Percentiles rank a stretch among this genome's conserved stretches.
Conservation (phyloP, 495 filamentous ascomycete species). For the Penicillium angulare region DNA sequence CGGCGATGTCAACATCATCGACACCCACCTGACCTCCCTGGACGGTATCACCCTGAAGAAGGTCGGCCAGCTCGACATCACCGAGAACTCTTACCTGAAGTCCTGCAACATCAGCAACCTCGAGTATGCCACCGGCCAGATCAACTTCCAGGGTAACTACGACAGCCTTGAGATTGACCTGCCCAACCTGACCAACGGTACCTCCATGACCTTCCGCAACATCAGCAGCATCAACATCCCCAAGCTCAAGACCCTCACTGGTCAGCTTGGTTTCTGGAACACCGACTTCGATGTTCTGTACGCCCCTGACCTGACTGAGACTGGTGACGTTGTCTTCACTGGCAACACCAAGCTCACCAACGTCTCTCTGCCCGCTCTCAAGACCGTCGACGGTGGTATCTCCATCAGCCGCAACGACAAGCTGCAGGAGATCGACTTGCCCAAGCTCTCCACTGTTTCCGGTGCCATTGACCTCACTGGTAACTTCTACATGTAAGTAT, state of each 20-base stretch:
- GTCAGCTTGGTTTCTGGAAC: conserved; percentile 79
- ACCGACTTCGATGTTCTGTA: conserved; percentile 67
- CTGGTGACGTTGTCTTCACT: conserved; percentile 76
- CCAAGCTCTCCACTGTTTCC: conserved; percentile 61
- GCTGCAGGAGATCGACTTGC: conserved; percentile 64
- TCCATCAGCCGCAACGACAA: conserved; percentile 85
- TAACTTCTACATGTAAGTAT: conserved; percentile 75
- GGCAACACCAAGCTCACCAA: conserved; percentile 74
- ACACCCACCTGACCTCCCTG: conserved; percentile 75
- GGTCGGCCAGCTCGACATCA: conserved; percentile 64
- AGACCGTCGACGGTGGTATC: conserved; percentile 70
- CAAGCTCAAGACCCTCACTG: conserved; percentile 71
- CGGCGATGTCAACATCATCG: conserved; percentile 65
- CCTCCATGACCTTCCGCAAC: conserved; percentile 87
- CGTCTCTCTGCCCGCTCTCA: conserved; percentile 69
- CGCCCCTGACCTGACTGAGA: conserved; percentile 77
- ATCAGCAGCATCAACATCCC: conserved; percentile 71
- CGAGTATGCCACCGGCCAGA: conserved; percentile 57
- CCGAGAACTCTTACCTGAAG: conserved; percentile 74
- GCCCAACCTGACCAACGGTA: conserved; percentile 72
- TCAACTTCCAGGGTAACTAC: conserved; percentile 60
- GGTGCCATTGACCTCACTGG: conserved; percentile 91
- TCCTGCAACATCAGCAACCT: conserved; percentile 69
- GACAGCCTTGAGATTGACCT: conserved; percentile 65
- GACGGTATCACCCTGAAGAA: conserved; percentile 72